Base-by-base conservation (phyloP, 1,284 basidiomycete genomes). In the Tremellales sp. region DNA sequence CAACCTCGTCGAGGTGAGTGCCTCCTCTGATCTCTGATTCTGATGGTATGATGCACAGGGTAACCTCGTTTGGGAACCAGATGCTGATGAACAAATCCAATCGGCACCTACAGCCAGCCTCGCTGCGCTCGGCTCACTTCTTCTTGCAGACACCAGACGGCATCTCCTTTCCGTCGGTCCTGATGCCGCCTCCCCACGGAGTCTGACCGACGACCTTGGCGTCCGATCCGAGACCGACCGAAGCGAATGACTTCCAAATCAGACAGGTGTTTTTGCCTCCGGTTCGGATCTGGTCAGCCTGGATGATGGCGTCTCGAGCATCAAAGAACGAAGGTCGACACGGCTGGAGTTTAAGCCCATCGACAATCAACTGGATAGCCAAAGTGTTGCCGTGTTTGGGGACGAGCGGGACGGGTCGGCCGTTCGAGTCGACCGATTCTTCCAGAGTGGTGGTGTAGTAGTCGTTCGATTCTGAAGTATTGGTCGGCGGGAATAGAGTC, bases 381-480 rank as follows among this genome's bases (percentile, higher is more conserved):
- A 97, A 79, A 25, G 92, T 84, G 78, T 97, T 97, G 24, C 93
- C 93, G 68, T 94, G 87, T 72, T 85, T 87, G 51, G 93, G 92
- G 8, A 97, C 78, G 36, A 87, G 79, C 22, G 85, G 81, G 64
- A 80, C 78, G 33, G 67, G 50, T 46, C 56, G 64, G 60, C 80
- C 79, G 43, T 77, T 76, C 43, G 57, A 62, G 66, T 71, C 72
- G 45, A 52, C 67, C 1, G 59, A 58, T 48, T 65, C 56, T 10
- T 43, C 45, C 3, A 41, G 29, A 8, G 65, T 62, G 47, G 57
- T 62, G 54, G 59, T 58, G 78, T 89, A 94, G 73, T 91, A 93
- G 71, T 87, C 84, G 61, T 75, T 75, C 33, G 65, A 50, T 54
- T 56, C 49, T 13, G 68, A 61, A 8, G 71, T 56, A 59, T 73